A percentile compares a stretch with the other conserved stretches of the same genome.
These are phyloP conservation scores for Pythium sukuiense DNA, from an alignment of 352 stramenopile species.

Conservation along the genomic window DNA sequence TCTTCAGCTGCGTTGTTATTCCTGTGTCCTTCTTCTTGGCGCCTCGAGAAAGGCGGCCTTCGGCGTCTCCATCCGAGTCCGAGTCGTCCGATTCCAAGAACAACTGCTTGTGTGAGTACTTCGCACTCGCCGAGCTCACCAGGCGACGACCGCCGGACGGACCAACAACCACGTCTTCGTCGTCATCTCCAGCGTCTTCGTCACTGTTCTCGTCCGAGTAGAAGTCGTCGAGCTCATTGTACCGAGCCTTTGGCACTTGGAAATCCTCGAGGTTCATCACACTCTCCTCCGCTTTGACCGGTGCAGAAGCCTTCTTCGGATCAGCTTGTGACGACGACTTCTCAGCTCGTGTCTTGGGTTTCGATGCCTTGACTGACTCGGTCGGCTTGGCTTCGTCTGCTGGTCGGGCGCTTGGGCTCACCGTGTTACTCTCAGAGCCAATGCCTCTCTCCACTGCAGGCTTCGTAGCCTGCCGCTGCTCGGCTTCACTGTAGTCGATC, in stretches of 20 bases:
- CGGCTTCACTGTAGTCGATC: constrained; percentile 41
- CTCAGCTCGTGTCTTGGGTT: background rate
- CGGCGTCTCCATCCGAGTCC: constrained; percentile 11
- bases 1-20: background rate
- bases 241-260: constrained; percentile 54
- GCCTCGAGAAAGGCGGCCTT: background rate
- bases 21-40: constrained; percentile 2
- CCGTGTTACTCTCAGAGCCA: background rate
- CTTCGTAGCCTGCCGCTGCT: constrained; percentile 3
- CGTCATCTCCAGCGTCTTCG: constrained; percentile 33
- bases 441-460: constrained; percentile 2
- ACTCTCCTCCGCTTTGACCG: background rate
- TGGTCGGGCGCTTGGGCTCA: background rate
- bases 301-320: background rate
- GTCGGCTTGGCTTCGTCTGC: background rate
- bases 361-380: background rate
- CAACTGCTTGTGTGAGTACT: constrained; percentile 62
- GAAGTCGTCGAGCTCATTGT: constrained; percentile 70
- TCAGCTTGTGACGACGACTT: background rate
- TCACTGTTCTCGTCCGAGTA: constrained; percentile 79
- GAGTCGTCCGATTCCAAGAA: constrained; percentile 66
- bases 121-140: constrained; percentile 30
- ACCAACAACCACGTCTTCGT: constrained; percentile 58
- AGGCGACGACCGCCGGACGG: constrained; percentile 25
- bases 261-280: constrained; percentile 76